phyloP scores from a whole-genome alignment of 495 filamentous ascomycete genomes.

The Penicillium egyptiacum region DNA sequence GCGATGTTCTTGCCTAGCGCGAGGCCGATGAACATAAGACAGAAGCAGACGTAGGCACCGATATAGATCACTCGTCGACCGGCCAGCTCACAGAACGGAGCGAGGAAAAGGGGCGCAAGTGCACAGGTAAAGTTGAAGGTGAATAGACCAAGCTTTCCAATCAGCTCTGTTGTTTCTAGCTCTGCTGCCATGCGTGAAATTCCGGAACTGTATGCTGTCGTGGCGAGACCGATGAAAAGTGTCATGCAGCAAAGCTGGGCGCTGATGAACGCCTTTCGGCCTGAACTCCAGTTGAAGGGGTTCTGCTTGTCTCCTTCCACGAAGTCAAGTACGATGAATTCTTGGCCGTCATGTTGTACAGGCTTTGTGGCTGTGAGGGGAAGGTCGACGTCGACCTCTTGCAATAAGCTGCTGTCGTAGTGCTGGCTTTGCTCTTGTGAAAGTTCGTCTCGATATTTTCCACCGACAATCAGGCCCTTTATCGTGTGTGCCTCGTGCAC shows the following conservation, averaged over 20 bases:
- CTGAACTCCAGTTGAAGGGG: conserved; percentile 48
- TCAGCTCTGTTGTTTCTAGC: conserved; percentile 32
- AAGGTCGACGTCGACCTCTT: conserved; percentile 45
- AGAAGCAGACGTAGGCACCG: conserved; percentile 41
- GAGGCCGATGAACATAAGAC: conserved; percentile 45
- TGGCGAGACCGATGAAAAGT: conserved; percentile 49
- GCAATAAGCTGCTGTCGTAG: conserved; percentile 28
- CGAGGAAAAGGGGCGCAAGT: conserved; percentile 44
- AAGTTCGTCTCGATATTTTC: conserved; percentile 30
- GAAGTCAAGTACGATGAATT: conserved; percentile 42
- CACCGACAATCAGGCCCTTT: conserved; percentile 37
- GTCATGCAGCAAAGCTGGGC: conserved; percentile 47
- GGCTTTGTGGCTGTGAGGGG: conserved; percentile 39
- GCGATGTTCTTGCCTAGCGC: conserved; percentile 59
- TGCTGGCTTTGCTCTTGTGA: conserved; percentile 22
- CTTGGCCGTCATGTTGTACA: conserved; percentile 29
- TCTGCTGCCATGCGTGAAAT: conserved; percentile 41
- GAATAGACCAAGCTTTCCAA: conserved; percentile 46
- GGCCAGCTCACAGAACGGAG: conserved; percentile 47
- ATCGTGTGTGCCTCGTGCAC: conserved; percentile 11
- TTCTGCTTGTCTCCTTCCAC: conserved; percentile 41
- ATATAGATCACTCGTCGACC: conserved; percentile 43
- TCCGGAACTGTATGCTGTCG: conserved; percentile 49
- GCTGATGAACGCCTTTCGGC: conserved; percentile 43
- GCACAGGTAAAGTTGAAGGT: conserved; percentile 45